Evolutionary conservation across 495 filamentous ascomycete genomes (phyloP).

Genomic region (Tuber magnatum): DNA sequence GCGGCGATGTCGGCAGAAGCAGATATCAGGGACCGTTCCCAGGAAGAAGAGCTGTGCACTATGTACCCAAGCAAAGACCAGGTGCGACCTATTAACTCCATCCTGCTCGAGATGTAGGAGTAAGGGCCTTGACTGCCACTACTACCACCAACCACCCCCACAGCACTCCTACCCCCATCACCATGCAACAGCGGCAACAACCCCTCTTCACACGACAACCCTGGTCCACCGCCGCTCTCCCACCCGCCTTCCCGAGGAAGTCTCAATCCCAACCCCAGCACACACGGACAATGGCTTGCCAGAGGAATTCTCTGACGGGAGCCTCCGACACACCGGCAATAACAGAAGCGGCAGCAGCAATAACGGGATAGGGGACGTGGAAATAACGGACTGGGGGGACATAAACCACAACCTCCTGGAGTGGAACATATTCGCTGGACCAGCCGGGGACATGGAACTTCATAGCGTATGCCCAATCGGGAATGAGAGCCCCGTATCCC

Average conservation of each 20-base stretch:
- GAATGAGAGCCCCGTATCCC: neutral
- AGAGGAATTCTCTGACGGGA: conserved; percentile 17
- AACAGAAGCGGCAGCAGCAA: neutral
- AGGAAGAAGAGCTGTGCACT: conserved; percentile 37
- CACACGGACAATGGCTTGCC: conserved; percentile 19
- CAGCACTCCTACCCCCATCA: conserved; percentile 10
- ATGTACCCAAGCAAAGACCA: conserved; percentile 37
- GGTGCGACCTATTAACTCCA: conserved; percentile 33
- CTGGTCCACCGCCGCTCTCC: conserved; percentile 4
- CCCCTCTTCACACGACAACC: neutral
- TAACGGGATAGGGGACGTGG: conserved; percentile 16
- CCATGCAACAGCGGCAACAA: neutral
- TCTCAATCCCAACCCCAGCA: conserved; percentile 25
- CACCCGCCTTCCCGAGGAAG: conserved; percentile 3
- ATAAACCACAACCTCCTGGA: conserved; percentile 28
- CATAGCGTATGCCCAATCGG: conserved; percentile 6
- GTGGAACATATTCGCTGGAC: conserved; percentile 13
- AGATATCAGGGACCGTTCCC: conserved; percentile 34
- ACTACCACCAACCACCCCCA: conserved; percentile 17
- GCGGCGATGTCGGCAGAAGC: conserved; percentile 36
- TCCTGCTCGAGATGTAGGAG: conserved; percentile 32
- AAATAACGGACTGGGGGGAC: conserved; percentile 28
- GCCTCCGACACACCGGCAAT: neutral
- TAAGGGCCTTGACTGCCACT: conserved; percentile 34
- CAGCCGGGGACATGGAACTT: conserved; percentile 4